These are phyloP conservation scores for Passiflora organensis DNA, from an alignment of 345 rosid genomes.

Conservation along the genomic window DNA sequence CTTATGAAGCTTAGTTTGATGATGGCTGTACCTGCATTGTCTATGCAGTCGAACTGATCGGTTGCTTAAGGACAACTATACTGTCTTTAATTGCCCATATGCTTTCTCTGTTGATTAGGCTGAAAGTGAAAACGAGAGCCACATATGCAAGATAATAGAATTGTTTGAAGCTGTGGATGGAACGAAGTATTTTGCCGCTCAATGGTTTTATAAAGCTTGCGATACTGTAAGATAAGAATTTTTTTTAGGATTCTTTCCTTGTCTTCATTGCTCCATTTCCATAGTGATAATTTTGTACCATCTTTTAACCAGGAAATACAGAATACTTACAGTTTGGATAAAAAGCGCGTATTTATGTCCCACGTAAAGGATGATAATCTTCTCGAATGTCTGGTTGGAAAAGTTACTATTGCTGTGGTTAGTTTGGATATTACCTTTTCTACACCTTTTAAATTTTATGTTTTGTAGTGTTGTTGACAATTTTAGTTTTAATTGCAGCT, in stretches of 20 bases:
- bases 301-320: slow-evolving; percentile 43
- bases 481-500: slow-evolving; percentile 31
- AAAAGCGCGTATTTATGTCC: slow-evolving; percentile 56
- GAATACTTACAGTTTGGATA: slow-evolving; percentile 17
- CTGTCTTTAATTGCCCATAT: too few species aligned
- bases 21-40: too few species aligned
- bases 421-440: slow-evolving; percentile 34
- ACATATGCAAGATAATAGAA: slow-evolving; percentile 54
- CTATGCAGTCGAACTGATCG: too few species aligned
- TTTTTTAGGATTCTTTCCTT: neutral
- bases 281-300: neutral
- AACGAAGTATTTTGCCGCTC: slow-evolving; percentile 44
- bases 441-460: neutral
- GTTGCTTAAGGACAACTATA: too few species aligned
- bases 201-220: slow-evolving; percentile 66
- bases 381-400: slow-evolving; percentile 42
- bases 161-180: slow-evolving; percentile 55
- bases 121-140: slow-evolving; percentile 36
- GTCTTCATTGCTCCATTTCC: neutral
- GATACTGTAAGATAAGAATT: slow-evolving; percentile 55
- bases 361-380: slow-evolving; percentile 50
- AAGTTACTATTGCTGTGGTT: slow-evolving; percentile 39
- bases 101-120: slow-evolving; percentile 27
- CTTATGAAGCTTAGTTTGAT: too few species aligned
- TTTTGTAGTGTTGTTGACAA: neutral